Percentiles rank a stretch among this genome's conserved stretches.
phyloP scores from a whole-genome alignment of 768 basidiomycete genomes.

The Mrakia blollopis region DNA sequence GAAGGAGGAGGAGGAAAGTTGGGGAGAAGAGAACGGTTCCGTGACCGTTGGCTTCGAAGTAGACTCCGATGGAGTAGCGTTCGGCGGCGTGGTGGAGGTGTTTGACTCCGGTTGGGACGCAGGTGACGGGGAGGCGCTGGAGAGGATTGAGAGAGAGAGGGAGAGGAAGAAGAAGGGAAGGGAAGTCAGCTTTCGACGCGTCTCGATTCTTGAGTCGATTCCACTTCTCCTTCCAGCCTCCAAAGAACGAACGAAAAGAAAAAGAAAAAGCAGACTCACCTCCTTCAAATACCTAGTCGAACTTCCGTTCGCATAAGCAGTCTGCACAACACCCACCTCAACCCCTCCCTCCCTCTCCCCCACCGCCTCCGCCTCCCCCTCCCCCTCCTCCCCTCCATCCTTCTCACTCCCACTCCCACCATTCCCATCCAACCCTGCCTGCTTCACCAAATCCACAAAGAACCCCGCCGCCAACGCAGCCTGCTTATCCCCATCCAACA shows the following conservation, averaged over 20 bases:
- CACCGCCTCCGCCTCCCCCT: conserved; percentile 49
- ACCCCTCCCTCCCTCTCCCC: conserved; percentile 53
- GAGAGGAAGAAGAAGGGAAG: not conserved
- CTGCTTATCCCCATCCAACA: conserved; percentile 98
- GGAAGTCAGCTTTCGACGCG: not conserved
- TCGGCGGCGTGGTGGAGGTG: conserved; percentile 97
- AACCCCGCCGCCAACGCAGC: conserved; percentile 88
- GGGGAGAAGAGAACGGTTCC: conserved; percentile 93
- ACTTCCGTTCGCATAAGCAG: conserved; percentile 95
- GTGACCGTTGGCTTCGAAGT: conserved; percentile 99
- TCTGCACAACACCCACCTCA: conserved; percentile 92
- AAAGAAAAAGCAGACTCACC: conserved; percentile 48
- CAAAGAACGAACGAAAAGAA: not conserved
- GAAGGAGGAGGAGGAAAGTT: conserved; percentile 59
- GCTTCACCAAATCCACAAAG: conserved; percentile 81
- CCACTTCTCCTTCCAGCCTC: not conserved
- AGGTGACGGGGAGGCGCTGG: conserved; percentile 87
- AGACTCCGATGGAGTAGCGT: conserved; percentile 89
- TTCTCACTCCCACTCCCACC: conserved; percentile 44
- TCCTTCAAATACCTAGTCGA: conserved; percentile 87
- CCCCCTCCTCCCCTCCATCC: too few relatives aligned
- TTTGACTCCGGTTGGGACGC: conserved; percentile 94
- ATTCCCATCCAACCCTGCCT: conserved; percentile 67
- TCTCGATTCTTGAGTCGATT: not conserved
- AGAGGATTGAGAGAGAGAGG: not conserved